phyloP scores from a whole-genome alignment of 1,139 yeast species.

The Geotrichum aggregatum region DNA sequence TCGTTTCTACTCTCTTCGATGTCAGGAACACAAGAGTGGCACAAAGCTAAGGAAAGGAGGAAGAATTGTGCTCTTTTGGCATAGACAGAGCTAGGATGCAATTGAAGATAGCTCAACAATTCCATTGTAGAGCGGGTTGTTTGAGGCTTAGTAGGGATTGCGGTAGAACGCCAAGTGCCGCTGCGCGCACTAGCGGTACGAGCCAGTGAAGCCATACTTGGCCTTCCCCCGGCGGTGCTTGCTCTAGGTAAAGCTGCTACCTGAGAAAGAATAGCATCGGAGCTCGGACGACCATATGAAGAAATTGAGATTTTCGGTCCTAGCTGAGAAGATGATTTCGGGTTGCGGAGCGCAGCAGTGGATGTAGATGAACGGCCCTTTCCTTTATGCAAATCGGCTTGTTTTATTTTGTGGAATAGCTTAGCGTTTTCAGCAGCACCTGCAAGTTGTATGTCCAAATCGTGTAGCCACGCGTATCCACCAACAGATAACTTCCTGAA shows the following conservation, averaged over 20 bases:
- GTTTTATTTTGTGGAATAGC: constrained; percentile 19
- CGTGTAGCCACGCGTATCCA: constrained; percentile 89
- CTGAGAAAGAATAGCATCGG: constrained; percentile 36
- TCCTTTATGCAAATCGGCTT: constrained; percentile 15
- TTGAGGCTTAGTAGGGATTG: constrained; percentile 37
- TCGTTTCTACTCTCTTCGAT: constrained; percentile 31
- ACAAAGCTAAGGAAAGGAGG: constrained; percentile 72
- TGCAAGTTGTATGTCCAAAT: constrained; percentile 49
- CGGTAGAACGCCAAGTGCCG: constrained; percentile 39
- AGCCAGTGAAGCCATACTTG: constrained; percentile 48
- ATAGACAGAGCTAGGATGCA: constrained; percentile 65
- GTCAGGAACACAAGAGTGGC: constrained; percentile 86
- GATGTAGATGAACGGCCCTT: constrained; percentile 12
- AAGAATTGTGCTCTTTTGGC: constrained; percentile 74
- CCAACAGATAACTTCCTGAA: constrained; percentile 79
- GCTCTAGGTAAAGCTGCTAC: constrained; percentile 38
- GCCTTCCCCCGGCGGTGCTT: constrained; percentile 43
- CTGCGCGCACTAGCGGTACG: constrained; percentile 27
- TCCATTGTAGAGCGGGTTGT: constrained; percentile 53
- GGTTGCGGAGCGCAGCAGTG: background rate
- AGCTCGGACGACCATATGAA: constrained; percentile 27
- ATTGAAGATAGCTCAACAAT: constrained; percentile 63
- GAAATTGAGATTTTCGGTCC: constrained; percentile 8
- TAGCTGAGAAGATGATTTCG: constrained; percentile 16
- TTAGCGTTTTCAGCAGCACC: constrained; percentile 23